These are phyloP conservation scores for Hirsutella thompsonii DNA, from an alignment of 2,329 filamentous ascomycete species.

Conservation along the genomic window DNA sequence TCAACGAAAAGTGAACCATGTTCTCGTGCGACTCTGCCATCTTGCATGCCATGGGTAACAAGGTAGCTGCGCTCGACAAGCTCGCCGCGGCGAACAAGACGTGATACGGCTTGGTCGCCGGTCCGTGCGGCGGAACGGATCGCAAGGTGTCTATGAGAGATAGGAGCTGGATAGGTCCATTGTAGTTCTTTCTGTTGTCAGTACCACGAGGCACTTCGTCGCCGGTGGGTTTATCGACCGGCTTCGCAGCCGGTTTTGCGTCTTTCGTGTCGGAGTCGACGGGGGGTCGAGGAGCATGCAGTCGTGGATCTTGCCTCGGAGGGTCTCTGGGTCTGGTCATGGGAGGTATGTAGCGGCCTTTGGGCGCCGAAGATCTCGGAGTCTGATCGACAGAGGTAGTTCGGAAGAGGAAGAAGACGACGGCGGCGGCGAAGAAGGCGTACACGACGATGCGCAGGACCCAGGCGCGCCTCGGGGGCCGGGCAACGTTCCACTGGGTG, in stretches of 20 bases:
- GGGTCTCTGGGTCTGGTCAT: neutral
- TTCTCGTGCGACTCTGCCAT: conserved; percentile 62
- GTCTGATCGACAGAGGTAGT: conserved; percentile 12
- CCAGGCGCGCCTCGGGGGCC: conserved; percentile 35
- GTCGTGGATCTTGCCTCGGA: neutral
- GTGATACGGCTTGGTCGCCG: conserved; percentile 47
- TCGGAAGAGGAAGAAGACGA: conserved; percentile 36
- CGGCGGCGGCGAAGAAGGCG: conserved; percentile 29
- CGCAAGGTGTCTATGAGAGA: conserved; percentile 51
- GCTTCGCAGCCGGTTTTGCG: too few species aligned
- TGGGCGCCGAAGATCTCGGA: too few species aligned
- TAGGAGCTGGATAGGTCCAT: conserved; percentile 58
- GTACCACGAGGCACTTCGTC: neutral
- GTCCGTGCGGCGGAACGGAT: conserved; percentile 39
- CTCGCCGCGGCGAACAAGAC: conserved; percentile 70
- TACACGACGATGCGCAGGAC: conserved; percentile 38
- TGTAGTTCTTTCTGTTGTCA: conserved; percentile 29
- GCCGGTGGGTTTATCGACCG: too few species aligned
- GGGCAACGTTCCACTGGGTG: conserved; percentile 26
- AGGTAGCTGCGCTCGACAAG: conserved; percentile 54
- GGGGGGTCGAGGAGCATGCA: neutral
- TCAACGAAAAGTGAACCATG: conserved; percentile 69
- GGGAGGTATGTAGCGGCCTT: neutral
- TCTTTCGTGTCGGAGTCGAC: neutral
- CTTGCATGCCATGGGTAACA: conserved; percentile 75